Evolutionary conservation across 148 eudicot genomes (phyloP), one percentile per base, ranked within the genome.

Genomic region (Camellia granthamiana): DNA sequence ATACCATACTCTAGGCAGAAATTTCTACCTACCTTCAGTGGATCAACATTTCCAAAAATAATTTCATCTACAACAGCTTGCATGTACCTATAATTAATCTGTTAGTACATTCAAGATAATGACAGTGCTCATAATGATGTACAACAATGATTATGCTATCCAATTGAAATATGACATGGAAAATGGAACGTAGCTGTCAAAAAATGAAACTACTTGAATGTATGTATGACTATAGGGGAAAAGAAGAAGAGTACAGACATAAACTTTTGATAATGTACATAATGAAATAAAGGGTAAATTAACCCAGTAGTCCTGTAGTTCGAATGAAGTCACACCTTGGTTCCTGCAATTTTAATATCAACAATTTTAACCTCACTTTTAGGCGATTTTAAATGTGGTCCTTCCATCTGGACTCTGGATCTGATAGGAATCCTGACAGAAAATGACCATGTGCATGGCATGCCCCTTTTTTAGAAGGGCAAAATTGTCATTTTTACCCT

Each of bases 31-130:
- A 96, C 99, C 95, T 92, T 91, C 74, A 81, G 76, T 78, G 95
- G 86, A 88, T 94, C 86, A 84, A 78, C 91, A 82, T 88, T 88
- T 61, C 83, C 86, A 49, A 90, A 74, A 79, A 94, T 80, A 65
- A 91, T 86, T 88, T 96, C 98, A 63, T 94, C 92, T 70, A 87
- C 94, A 72, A 90, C 98, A 65, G 98, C 99, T 87, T 96, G 99
- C 98, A 96, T 96, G 90, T 96, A 92, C 88, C 99, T 96, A 86
- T 67, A 76, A 42, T 61, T 38, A 72, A 85, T 43, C 69, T 69
- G 21, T 76, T 19, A 64, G 52, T 44, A 12, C 62, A 66, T 42
- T 18, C 52, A 54, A 65, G 16, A 74, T 52, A 64, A 13, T 38
- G 54, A 10, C 47, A 59, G 38, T 16, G 30, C 38, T 4, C 16